Base-by-base conservation (phyloP, 495 filamentous ascomycete genomes). In the Cercophora sp. region DNA sequence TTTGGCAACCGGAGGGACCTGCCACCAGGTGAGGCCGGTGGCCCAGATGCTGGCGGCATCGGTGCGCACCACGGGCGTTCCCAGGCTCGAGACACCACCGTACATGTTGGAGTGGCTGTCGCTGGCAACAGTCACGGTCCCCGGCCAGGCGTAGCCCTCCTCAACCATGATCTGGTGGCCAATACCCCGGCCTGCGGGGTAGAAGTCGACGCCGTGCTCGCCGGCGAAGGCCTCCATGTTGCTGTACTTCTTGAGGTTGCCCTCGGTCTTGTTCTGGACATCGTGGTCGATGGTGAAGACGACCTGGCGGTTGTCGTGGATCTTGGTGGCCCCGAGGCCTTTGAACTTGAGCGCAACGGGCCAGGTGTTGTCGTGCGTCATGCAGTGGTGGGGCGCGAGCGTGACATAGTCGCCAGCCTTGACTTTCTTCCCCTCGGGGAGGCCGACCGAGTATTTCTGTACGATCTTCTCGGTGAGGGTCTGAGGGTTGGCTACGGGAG, bases 321-420 rank as follows among this genome's bases (percentile, higher is more conserved):
- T 75, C 58, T 82, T 78, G 18, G 85, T 75, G 1, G 89, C 90
- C n/a, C 90, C 91, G 41, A 95, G 92, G 0, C 81, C 84, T 82
- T 89, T 86, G 74, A 91, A 94, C 69, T 98, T 96, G 39, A 79
- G 62, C 0, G 86, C 85, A 0, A 94, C 85, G 1, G 91, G 88
- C 85, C 85, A 94, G 0, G 84, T 84, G 70, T 98, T 96, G 68
- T 98, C 93, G 70, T 98, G 92, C 0, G 89, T 91, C 84, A 96
- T 93, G 73, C 86, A 87, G 20, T 77, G 74, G 52, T 87, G 77
- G 4, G 89, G 88, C 15, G 78, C 70, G 24, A 96, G 77, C 0
- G 82, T 88, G 41, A 96, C 82, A 76, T 91, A 95, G 76, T 94
- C 90, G 52, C 90, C 89, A 6, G 80, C 72, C 52, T 74, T 75